Percentiles rank a stretch among this genome's conserved stretches.
Evolutionary conservation across 2,329 filamentous ascomycete genomes (phyloP).

Genomic region (Penicillium sumatraense): DNA sequence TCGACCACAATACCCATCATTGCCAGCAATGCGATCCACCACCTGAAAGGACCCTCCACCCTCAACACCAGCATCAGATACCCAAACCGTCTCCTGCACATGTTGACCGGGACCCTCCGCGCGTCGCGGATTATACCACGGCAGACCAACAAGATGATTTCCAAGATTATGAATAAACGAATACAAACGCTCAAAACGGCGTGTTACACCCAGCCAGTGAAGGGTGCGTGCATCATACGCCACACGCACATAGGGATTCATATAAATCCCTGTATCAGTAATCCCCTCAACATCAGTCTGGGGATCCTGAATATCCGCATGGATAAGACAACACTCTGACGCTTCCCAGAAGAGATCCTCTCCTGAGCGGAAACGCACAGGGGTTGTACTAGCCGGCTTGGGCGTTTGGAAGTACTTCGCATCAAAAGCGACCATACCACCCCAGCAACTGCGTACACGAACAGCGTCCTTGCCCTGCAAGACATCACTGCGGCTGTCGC

Average conservation of each 20-base stretch:
- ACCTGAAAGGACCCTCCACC: conserved; percentile 45
- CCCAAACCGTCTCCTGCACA: conserved; percentile 47
- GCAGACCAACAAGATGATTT: conserved; percentile 61
- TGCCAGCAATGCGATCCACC: conserved; percentile 44
- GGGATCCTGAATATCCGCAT: conserved; percentile 52
- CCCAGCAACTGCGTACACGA: conserved; percentile 75
- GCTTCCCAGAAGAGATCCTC: conserved; percentile 65
- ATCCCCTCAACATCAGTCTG: conserved; percentile 36
- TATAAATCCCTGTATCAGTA: conserved; percentile 64
- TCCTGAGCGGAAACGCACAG: conserved; percentile 62
- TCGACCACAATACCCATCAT: conserved; percentile 52
- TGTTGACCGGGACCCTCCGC: conserved; percentile 61
- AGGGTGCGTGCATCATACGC: conserved; percentile 66
- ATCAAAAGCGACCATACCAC: conserved; percentile 68
- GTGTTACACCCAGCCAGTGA: conserved; percentile 62
- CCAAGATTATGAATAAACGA: conserved; percentile 62
- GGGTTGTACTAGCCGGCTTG: conserved; percentile 35
- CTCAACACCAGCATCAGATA: conserved; percentile 32
- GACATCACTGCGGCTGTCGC: conserved; percentile 65
- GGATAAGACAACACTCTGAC: conserved; percentile 67
- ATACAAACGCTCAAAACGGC: conserved; percentile 70
- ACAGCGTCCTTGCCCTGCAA: conserved; percentile 63
- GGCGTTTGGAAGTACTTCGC: conserved; percentile 49
- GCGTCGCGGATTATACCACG: conserved; percentile 64
- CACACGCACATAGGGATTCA: conserved; percentile 76